These are phyloP conservation scores for Auxenochlorella pyrenoidosa DNA, from an alignment of 139 green algal genomes.

Conservation along the genomic window DNA sequence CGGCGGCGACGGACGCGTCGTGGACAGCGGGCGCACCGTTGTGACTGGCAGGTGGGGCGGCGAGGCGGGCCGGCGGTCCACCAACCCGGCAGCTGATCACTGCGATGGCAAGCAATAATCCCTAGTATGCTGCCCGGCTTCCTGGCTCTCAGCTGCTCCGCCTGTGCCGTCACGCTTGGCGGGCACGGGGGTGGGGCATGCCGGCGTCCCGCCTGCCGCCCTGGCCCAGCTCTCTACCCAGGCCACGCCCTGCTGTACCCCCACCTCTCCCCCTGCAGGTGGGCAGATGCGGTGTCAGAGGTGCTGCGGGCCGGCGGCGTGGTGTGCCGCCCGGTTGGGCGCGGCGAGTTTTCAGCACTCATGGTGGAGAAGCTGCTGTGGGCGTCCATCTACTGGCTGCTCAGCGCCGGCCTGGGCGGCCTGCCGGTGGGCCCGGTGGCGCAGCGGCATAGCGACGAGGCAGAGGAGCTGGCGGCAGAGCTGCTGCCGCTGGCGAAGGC, in stretches of 20 bases:
- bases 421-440: constrained; percentile 48
- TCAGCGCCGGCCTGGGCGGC: constrained; percentile 52
- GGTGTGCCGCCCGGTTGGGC: constrained; percentile 23
- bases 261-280: neutral
- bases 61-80: no score
- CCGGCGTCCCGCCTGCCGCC: no score
- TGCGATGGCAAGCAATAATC: no score
- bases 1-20: constrained; percentile 29
- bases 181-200: neutral
- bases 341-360: neutral
- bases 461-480: constrained; percentile 44
- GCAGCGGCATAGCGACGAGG: constrained; percentile 7
- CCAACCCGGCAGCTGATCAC: no score
- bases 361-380: constrained; percentile 59
- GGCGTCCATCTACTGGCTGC: constrained; percentile 60
- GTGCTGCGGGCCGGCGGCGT: constrained; percentile 38
- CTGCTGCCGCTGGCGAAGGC: constrained; percentile 45
- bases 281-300: constrained; percentile 3
- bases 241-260: neutral
- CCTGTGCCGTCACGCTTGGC: neutral
- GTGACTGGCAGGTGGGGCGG: constrained; percentile 12
- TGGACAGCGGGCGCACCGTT: constrained; percentile 43
- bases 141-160: no score
- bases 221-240: neutral
- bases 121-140: neutral